phyloP scores from a whole-genome alignment of 2,329 filamentous ascomycete genomes.

The Albifimbria verrucaria region DNA sequence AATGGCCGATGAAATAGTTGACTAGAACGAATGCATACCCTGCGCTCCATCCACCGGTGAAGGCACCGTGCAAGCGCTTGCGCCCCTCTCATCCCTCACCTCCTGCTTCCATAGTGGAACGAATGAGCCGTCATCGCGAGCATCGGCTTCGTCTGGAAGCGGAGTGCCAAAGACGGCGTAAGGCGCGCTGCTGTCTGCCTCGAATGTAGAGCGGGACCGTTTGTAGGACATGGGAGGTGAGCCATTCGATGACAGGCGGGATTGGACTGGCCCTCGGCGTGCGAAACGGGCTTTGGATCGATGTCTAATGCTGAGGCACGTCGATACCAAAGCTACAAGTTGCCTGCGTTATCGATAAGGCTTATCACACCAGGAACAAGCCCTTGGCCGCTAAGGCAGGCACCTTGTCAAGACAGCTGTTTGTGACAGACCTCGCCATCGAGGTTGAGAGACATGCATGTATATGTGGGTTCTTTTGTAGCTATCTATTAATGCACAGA shows the following conservation, averaged over 20 bases:
- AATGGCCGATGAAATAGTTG: neutral
- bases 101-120: conserved; percentile 98
- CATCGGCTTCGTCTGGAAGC: conserved; percentile 73
- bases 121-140: conserved; percentile 86
- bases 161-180: conserved; percentile 82
- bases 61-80: conserved; percentile 90
- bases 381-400: too few relatives aligned
- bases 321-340: too few relatives aligned
- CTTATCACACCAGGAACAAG: too few relatives aligned
- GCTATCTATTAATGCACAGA: too few relatives aligned
- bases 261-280: neutral
- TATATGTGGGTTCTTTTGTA: too few relatives aligned
- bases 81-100: conserved; percentile 89
- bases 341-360: too few relatives aligned
- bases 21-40: conserved; percentile 58
- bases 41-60: conserved; percentile 94
- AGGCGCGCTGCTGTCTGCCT: conserved; percentile 70
- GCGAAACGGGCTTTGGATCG: too few relatives aligned
- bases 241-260: conserved; percentile 1
- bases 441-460: too few relatives aligned
- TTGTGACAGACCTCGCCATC: too few relatives aligned
- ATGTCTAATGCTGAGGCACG: too few relatives aligned
- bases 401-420: too few relatives aligned
- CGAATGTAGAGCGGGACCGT: conserved; percentile 74
- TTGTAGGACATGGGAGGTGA: conserved; percentile 66